A percentile compares a stretch with the other conserved stretches of the same genome.
Conservation (phyloP, 176 grass and related monocot genomes). For the Musa itinerans region DNA sequence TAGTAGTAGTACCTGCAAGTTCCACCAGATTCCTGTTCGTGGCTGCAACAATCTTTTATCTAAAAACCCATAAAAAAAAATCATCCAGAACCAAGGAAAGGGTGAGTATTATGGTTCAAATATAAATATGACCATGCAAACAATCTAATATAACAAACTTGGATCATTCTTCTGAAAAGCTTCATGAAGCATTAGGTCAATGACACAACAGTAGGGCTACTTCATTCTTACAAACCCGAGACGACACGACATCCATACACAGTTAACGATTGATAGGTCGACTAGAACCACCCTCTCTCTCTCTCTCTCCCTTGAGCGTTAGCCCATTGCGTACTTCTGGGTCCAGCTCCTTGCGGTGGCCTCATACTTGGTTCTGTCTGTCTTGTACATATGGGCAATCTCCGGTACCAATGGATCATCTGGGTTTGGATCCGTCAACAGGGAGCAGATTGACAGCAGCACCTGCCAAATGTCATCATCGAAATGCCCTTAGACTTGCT, state of each 20-base stretch:
- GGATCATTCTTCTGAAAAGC: background rate
- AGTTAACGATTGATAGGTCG: background rate
- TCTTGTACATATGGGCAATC: constrained; percentile 79
- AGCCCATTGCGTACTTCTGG: constrained; percentile 63
- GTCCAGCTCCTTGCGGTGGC: constrained; percentile 61
- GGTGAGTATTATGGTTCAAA: background rate
- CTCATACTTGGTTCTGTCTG: constrained; percentile 61
- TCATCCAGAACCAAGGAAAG: too few relatives aligned
- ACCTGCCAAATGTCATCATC: constrained; percentile 21
- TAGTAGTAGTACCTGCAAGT: too few relatives aligned
- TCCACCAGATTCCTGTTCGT: too few relatives aligned
- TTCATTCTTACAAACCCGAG: background rate
- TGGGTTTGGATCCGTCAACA: constrained; percentile 61
- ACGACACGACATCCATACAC: background rate
- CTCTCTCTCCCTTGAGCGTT: background rate
- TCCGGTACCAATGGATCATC: constrained; percentile 70
- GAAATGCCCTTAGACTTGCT: background rate
- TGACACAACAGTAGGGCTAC: background rate
- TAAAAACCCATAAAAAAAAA: too few relatives aligned
- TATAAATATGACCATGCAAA: background rate
- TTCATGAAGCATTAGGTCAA: background rate
- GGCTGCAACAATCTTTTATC: too few relatives aligned
- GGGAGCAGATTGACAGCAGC: constrained; percentile 61
- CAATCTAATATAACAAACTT: background rate
- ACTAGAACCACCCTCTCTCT: background rate